Conservation (phyloP, 75 land plant species). For the Selaginella moellendorffii region DNA sequence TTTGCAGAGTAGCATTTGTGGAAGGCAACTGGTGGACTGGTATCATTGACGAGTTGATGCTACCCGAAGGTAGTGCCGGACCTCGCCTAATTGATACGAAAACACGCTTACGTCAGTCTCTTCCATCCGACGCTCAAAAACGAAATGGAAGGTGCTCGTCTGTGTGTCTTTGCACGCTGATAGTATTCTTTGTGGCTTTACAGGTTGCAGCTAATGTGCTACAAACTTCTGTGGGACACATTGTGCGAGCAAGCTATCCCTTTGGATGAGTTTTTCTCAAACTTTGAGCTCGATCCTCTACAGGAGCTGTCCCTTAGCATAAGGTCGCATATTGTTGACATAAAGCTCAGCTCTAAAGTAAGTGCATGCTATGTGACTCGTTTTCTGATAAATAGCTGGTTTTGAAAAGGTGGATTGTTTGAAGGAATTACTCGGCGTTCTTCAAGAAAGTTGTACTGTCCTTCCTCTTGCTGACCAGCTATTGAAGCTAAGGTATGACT, state of each 20-base stretch:
- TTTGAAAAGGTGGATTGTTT: conserved; percentile 53
- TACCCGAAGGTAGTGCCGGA: conserved; percentile 21
- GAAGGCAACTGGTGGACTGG: conserved; percentile 69
- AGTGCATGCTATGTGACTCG: not conserved
- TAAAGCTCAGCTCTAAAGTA: not conserved
- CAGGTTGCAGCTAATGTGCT: conserved; percentile 92
- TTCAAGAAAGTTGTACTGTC: conserved; percentile 20
- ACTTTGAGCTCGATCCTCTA: conserved; percentile 44
- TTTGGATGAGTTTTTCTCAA: conserved; percentile 31
- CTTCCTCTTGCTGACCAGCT: conserved; percentile 33
- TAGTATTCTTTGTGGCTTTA: not conserved
- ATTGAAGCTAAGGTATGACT: conserved; percentile 45
- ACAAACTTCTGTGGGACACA: conserved; percentile 73
- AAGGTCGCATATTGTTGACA: conserved; percentile 23
- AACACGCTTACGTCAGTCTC: conserved; percentile 40
- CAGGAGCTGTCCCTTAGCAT: conserved; percentile 37
- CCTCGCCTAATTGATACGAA: conserved; percentile 67
- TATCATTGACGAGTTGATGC: conserved; percentile 61
- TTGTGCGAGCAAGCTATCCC: conserved; percentile 36
- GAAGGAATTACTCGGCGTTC: conserved; percentile 33
- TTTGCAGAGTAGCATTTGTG: conserved; percentile 45
- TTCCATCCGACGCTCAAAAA: conserved; percentile 68
- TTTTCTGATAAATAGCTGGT: no score
- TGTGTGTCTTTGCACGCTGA: not conserved
- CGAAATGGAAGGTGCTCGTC: conserved; percentile 60